Conservation (phyloP, 805 yeast genomes). For the Wickerhamomyces xylosicus region DNA sequence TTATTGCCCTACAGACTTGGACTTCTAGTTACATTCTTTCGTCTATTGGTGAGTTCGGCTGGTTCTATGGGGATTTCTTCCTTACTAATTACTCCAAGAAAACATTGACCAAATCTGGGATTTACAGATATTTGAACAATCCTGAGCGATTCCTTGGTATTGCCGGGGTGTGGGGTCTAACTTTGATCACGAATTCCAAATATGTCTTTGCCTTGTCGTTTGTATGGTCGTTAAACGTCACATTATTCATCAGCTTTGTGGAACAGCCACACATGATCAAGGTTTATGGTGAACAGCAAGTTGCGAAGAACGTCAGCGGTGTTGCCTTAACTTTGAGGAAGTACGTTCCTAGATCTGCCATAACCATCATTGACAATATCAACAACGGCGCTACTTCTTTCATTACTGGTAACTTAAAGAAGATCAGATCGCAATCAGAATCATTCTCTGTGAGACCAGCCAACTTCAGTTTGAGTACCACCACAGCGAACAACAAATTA, state of each 20-base stretch:
- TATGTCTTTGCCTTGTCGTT: conserved; percentile 40
- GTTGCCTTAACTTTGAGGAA: conserved; percentile 26
- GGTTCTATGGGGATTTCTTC: conserved; percentile 85
- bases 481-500: conserved; percentile 29
- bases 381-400: conserved; percentile 22
- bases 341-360: conserved; percentile 20
- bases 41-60: conserved; percentile 75
- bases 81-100: conserved; percentile 34
- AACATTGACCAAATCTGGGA: conserved; percentile 64
- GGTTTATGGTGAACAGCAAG: conserved; percentile 57
- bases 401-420: conserved; percentile 1
- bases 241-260: conserved; percentile 59
- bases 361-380: conserved; percentile 24
- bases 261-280: conserved; percentile 73
- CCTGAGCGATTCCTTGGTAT: conserved; percentile 76
- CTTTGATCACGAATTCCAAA: conserved; percentile 46
- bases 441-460: conserved; percentile 4
- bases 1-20: conserved; percentile 55
- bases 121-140: conserved; percentile 70
- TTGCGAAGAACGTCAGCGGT: conserved; percentile 41
- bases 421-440: conserved; percentile 18
- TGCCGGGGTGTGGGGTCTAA: conserved; percentile 70
- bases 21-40: conserved; percentile 58
- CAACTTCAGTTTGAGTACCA: no score
- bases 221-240: conserved; percentile 58